These are phyloP conservation scores for Phyllosticta ampelicida DNA, from an alignment of 2,329 filamentous ascomycete genomes.

Conservation along the genomic window DNA sequence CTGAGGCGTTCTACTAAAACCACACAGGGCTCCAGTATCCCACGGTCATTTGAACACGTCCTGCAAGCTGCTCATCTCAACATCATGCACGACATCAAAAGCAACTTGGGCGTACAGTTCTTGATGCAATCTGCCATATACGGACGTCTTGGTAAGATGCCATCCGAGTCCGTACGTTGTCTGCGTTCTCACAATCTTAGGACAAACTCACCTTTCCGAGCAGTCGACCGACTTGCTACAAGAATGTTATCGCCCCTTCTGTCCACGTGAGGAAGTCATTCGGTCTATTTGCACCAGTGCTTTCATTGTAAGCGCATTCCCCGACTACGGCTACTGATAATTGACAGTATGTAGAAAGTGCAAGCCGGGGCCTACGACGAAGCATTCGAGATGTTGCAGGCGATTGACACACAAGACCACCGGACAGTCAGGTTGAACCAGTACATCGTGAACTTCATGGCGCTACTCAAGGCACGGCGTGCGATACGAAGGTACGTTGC, in stretches of 20 bases:
- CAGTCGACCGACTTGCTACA: constrained; percentile 64
- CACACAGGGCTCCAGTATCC: constrained; percentile 44
- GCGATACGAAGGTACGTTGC: constrained; percentile 43
- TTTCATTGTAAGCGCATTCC: constrained; percentile 38
- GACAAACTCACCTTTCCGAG: constrained; percentile 46
- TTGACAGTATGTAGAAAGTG: constrained; percentile 34
- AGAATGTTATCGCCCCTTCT: constrained; percentile 54
- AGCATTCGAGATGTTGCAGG: constrained; percentile 50
- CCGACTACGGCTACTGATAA: too few species aligned
- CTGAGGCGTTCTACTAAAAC: background rate
- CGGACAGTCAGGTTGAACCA: constrained; percentile 70
- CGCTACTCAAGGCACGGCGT: constrained; percentile 53
- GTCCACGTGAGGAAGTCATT: constrained; percentile 66
- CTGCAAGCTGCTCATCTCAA: constrained; percentile 75
- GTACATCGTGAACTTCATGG: constrained; percentile 57
- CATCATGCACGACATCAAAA: constrained; percentile 62
- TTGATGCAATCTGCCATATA: constrained; percentile 64
- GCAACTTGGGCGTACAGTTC: constrained; percentile 62
- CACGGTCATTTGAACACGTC: constrained; percentile 61
- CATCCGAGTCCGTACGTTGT: too few species aligned
- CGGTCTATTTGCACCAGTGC: constrained; percentile 63
- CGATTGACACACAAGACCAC: constrained; percentile 46
- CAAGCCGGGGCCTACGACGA: constrained; percentile 61
- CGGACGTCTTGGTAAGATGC: constrained; percentile 58
- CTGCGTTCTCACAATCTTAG: constrained; percentile 18